These are phyloP conservation scores for Neodidymelliopsis sp. DNA, from an alignment of 2,329 filamentous ascomycete genomes.

Conservation along the genomic window DNA sequence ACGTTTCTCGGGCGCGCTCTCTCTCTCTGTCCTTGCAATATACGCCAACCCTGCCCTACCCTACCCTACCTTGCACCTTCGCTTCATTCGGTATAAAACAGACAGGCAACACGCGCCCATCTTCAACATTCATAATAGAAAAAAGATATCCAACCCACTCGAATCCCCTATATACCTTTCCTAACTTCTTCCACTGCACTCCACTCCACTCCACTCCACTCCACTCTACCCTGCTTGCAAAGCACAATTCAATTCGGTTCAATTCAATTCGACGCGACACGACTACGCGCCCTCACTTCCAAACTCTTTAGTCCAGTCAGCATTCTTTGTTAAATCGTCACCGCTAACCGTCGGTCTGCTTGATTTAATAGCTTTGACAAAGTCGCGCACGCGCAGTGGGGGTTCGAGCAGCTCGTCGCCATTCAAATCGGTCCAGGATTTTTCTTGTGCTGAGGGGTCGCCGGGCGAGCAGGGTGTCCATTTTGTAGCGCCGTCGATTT, in stretches of 20 bases:
- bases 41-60: too few relatives aligned
- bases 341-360: conserved; percentile 88
- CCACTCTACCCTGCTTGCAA: too few relatives aligned
- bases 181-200: background rate
- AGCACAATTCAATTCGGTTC: too few relatives aligned
- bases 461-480: conserved; percentile 94
- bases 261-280: too few relatives aligned
- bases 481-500: conserved; percentile 70
- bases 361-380: conserved; percentile 87
- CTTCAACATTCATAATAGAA: too few relatives aligned
- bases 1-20: too few relatives aligned
- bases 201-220: background rate
- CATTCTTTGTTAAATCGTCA: conserved; percentile 82
- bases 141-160: too few relatives aligned
- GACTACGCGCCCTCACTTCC: conserved; percentile 80
- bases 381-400: conserved; percentile 86
- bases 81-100: conserved; percentile 18
- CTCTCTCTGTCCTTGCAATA: too few relatives aligned
- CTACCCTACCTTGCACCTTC: too few relatives aligned
- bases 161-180: background rate
- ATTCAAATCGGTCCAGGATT: conserved; percentile 90
- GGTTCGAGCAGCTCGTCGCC: conserved; percentile 87
- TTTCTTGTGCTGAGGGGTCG: conserved; percentile 83
- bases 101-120: background rate
- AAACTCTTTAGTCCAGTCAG: conserved; percentile 96